Evolutionary conservation across 345 rosid species (phyloP), one percentile per base, ranked within the genome.

Genomic region (Excoecaria cochinchinensis): DNA sequence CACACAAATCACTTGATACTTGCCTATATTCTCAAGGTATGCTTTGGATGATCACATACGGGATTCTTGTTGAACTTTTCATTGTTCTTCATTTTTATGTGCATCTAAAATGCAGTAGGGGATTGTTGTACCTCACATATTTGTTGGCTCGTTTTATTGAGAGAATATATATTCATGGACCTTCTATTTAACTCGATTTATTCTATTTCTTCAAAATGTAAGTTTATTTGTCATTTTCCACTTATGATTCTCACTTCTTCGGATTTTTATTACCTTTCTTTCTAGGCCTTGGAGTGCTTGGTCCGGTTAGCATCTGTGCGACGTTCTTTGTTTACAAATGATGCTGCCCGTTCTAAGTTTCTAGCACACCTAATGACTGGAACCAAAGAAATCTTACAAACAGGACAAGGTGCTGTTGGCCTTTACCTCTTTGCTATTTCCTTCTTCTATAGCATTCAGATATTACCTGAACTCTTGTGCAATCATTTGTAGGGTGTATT

Each of bases 271-370:
- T 74, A 57, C 24, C 69, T 64, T 61, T 79, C 62, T 65, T 79
- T 79, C 57, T 76, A 96, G 99, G 99, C 99, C 66, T 81, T 96
- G 83, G 99, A 96, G 84, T 93, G 99, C 87, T 88, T 96, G 91
- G 99, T 96, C 70, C 91, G 99, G 70, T 84, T 96, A 61, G 98
- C 99, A 67, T 96, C 99, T 73, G 97, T 93, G 21, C 86, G 98
- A 17, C 95, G 97, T 51, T 90, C 99, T 81, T 82, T 96, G 82
- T 96, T 93, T 85, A 83, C 92, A 58, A 93, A 86, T 79, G 99
- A 96, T 69, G 88, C 84, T 59, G 85, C 98, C 67, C 98, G 98
- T 64, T 87, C 98, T 40, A 90, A 82, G 81, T 96, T 96, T 67
- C 78, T 96, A 87, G 99, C 91, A 16, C 98, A 96, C 84, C 71